Evolutionary conservation across 108 stramenopile species (phyloP).

Genomic region (Cylindrotheca fusiformis): DNA sequence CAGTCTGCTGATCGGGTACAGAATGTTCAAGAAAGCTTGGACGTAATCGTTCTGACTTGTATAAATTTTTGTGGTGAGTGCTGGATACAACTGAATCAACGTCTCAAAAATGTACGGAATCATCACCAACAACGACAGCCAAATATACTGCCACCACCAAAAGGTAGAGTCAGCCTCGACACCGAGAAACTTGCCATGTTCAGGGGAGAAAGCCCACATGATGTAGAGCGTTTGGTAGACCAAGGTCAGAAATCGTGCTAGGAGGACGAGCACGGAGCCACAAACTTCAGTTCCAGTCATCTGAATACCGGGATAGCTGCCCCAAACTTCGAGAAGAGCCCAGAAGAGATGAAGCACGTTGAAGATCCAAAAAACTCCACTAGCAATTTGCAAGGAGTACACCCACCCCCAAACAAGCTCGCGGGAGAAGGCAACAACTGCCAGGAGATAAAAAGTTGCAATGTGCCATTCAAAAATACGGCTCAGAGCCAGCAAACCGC

Average conservation of each 20-base stretch:
- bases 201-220: constrained; percentile 90
- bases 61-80: constrained; percentile 66
- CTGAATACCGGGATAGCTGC: constrained; percentile 89
- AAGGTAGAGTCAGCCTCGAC: constrained; percentile 84
- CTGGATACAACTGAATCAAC: constrained; percentile 74
- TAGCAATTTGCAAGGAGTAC: constrained; percentile 87
- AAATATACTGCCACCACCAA: constrained; percentile 99
- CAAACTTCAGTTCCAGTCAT: constrained; percentile 88
- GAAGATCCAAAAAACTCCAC: constrained; percentile 93
- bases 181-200: constrained; percentile 65
- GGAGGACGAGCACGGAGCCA: constrained; percentile 85
- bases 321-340: constrained; percentile 93
- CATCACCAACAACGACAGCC: constrained; percentile 89
- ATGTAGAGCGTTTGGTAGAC: constrained; percentile 93
- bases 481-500: constrained; percentile 83
- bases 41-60: constrained; percentile 86
- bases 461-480: constrained; percentile 95
- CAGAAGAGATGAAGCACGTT: constrained; percentile 83
- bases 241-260: constrained; percentile 83
- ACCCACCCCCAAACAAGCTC: constrained; percentile 94
- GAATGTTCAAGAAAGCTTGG: constrained; percentile 87
- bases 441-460: constrained; percentile 90
- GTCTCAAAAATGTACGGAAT: constrained; percentile 81
- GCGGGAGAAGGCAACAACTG: constrained; percentile 81
- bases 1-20: constrained; percentile 84